Conservation (phyloP, 108 stramenopile species). For the Pseudonitzschia delicatissima region DNA sequence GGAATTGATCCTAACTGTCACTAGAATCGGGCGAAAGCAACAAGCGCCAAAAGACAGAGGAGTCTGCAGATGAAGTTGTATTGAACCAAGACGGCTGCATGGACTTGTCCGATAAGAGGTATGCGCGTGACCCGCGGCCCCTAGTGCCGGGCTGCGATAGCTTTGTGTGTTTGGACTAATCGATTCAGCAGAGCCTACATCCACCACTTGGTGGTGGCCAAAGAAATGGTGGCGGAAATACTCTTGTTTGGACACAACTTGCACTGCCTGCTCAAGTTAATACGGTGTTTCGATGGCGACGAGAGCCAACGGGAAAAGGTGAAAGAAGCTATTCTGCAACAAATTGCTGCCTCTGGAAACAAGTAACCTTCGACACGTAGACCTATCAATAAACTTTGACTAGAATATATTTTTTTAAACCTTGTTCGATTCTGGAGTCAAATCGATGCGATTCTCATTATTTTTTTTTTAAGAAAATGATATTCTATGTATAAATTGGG, state of each 20-base stretch:
- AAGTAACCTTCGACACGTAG: too few species aligned
- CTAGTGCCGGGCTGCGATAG: constrained; percentile 57
- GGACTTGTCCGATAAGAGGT: constrained; percentile 43
- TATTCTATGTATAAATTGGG: neutral
- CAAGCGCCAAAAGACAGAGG: constrained; percentile 21
- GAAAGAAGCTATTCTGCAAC: constrained; percentile 17
- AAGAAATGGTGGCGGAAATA: constrained; percentile 81
- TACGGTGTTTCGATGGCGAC: constrained; percentile 8
- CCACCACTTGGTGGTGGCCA: constrained; percentile 76
- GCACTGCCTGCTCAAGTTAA: constrained; percentile 54
- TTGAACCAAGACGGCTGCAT: constrained; percentile 46
- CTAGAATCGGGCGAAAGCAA: neutral
- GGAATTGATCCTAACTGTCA: constrained; percentile 2
- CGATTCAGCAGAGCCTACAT: constrained; percentile 67
- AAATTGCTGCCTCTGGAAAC: too few species aligned
- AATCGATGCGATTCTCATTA: neutral
- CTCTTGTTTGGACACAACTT: constrained; percentile 82
- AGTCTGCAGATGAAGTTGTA: neutral
- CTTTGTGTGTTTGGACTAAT: constrained; percentile 42
- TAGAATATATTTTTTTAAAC: too few species aligned
- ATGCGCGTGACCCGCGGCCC: constrained; percentile 48
- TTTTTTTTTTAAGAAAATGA: neutral
- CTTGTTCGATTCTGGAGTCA: too few species aligned
- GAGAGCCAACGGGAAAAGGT: neutral
- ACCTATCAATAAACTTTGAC: too few species aligned